Evolutionary conservation across 768 basidiomycete species (phyloP).

Genomic region (Lactarius sanguifluus): DNA sequence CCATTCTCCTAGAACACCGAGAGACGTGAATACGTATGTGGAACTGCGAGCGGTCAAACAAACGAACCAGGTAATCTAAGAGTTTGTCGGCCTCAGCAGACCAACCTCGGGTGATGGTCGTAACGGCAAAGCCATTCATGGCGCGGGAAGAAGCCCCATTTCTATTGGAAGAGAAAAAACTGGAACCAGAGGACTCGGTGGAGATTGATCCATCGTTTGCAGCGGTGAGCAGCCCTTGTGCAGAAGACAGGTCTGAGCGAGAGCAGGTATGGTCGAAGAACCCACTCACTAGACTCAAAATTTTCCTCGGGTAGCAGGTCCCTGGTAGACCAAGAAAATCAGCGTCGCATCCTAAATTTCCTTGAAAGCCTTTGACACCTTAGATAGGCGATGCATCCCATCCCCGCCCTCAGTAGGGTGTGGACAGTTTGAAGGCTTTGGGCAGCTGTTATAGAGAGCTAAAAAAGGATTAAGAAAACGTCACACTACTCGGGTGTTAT

Average conservation of each 20-base stretch:
- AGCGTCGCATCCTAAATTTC: conserved; percentile 23
- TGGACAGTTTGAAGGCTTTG: conserved; percentile 72
- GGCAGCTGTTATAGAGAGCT: conserved; percentile 40
- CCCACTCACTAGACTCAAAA: conserved; percentile 43
- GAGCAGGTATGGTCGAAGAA: conserved; percentile 9
- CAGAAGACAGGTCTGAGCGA: conserved; percentile 14
- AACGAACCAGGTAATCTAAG: conserved; percentile 71
- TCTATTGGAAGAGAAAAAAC: conserved; percentile 40
- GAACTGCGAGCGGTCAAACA: conserved; percentile 27
- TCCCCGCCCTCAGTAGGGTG: conserved; percentile 67
- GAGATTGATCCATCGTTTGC: conserved; percentile 37
- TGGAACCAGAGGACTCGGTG: conserved; percentile 37
- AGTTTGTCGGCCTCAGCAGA: conserved; percentile 83
- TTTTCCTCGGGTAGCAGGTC: conserved; percentile 79
- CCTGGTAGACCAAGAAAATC: conserved; percentile 38
- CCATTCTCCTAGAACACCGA: conserved; percentile 65
- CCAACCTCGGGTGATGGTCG: conserved; percentile 69
- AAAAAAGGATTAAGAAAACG: conserved; percentile 10
- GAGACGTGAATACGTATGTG: background rate
- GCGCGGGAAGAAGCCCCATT: conserved; percentile 38
- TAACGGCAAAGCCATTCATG: conserved; percentile 69
- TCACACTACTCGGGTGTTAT: background rate
- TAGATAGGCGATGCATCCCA: conserved; percentile 76
- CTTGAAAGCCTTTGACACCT: conserved; percentile 43
- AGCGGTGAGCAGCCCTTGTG: conserved; percentile 55